Percentiles rank a stretch among this genome's conserved stretches.
Conservation (phyloP, 2,329 filamentous ascomycete species). For the Tricladium varicosporioides region DNA sequence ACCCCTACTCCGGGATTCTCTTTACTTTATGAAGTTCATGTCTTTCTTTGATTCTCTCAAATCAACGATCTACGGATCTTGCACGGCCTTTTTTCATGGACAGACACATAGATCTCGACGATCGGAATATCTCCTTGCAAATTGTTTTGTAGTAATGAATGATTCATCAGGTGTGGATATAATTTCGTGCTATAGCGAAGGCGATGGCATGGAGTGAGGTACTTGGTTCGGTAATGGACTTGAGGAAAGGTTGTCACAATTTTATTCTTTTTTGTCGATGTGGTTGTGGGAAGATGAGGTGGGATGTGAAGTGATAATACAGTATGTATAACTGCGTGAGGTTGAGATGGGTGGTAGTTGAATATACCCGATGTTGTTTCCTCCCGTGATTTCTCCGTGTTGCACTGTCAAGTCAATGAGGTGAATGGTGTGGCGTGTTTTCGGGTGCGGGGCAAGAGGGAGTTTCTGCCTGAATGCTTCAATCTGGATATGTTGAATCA, state of each 20-base stretch:
- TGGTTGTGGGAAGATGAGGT: not conserved
- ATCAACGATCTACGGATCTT: not conserved
- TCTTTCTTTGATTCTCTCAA: slow-evolving; percentile 7
- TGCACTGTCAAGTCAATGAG: too few species aligned
- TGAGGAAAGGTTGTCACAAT: not conserved
- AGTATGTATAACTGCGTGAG: not conserved
- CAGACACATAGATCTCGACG: not conserved
- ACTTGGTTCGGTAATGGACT: not conserved
- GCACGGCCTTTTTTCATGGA: not conserved
- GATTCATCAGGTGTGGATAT: not conserved
- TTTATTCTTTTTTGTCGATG: not conserved
- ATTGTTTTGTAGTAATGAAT: not conserved
- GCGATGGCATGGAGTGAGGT: not conserved
- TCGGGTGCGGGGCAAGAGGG: too few species aligned
- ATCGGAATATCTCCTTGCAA: not conserved
- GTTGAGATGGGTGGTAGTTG: not conserved
- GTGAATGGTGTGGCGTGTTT: too few species aligned
- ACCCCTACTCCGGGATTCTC: slow-evolving; percentile 2
- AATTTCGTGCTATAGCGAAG: not conserved
- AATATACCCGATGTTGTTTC: not conserved
- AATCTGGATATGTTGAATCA: too few species aligned
- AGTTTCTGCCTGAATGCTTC: too few species aligned
- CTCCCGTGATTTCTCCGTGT: too few species aligned
- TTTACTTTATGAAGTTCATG: slow-evolving; percentile 8
- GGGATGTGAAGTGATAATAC: not conserved